phyloP scores from a whole-genome alignment of 208 protist species.

The Trypanosoma cruzi region DNA sequence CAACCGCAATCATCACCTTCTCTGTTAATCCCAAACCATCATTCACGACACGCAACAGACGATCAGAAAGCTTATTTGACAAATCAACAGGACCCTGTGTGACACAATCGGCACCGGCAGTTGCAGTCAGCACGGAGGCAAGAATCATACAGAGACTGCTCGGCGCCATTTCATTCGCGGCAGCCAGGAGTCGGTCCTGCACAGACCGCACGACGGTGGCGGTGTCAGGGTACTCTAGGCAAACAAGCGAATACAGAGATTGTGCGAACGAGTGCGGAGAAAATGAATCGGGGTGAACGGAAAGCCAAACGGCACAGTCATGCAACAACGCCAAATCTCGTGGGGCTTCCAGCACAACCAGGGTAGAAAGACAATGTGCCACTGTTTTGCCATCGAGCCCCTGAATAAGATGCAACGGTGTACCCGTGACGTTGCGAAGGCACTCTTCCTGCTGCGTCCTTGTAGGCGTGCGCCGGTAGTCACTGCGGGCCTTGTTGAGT shows the following conservation, averaged over 20 bases:
- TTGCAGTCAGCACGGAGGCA: constrained; percentile 18
- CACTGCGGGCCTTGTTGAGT: constrained; percentile 23
- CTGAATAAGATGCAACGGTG: constrained; percentile 33
- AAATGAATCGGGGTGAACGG: constrained; percentile 25
- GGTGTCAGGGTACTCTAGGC: constrained; percentile 26
- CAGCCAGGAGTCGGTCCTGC: constrained; percentile 7
- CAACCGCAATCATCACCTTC: constrained; percentile 29
- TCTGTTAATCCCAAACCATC: constrained; percentile 30
- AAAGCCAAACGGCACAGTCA: constrained; percentile 51
- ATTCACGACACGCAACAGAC: constrained; percentile 5
- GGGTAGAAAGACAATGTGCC: constrained; percentile 41
- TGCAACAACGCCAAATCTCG: constrained; percentile 34
- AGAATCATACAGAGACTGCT: constrained; percentile 32
- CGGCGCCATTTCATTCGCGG: constrained; percentile 13
- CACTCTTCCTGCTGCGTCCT: constrained; percentile 30
- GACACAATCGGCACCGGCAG: constrained; percentile 3
- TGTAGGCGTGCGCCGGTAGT: constrained; percentile 29
- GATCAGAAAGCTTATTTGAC: constrained; percentile 16
- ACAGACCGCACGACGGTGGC: constrained; percentile 21
- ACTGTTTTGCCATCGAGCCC: constrained; percentile 44
- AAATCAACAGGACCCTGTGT: constrained; percentile 12
- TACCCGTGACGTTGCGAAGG: constrained; percentile 20
- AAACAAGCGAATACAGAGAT: constrained; percentile 31
- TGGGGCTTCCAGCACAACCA: constrained; percentile 34
- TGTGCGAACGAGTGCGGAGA: constrained; percentile 27